Evolutionary conservation across 225 moss, liverwort and hornwort genomes (phyloP).

Genomic region (Marchantia polymorpha): DNA sequence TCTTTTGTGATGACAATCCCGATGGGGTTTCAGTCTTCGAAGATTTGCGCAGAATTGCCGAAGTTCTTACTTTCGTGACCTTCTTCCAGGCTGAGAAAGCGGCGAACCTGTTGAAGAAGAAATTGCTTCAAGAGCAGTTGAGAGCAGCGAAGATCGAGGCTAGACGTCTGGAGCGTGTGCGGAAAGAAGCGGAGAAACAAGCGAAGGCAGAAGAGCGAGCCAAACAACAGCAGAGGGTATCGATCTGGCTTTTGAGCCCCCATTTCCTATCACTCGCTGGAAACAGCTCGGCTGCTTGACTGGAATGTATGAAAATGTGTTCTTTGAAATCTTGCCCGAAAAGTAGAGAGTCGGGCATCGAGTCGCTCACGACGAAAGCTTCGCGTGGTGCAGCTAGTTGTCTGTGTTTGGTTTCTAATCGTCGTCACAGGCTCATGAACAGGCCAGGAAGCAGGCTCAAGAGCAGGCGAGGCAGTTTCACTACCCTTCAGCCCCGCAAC

Average conservation of each 20-base stretch:
- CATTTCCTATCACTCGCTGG: neutral
- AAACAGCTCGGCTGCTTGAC: neutral
- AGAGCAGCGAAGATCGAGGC: conserved; percentile 33
- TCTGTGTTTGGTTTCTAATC: neutral
- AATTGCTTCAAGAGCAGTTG: conserved; percentile 32
- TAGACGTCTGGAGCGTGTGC: conserved; percentile 26
- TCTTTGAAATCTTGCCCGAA: neutral
- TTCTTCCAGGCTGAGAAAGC: conserved; percentile 34
- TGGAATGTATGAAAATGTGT: neutral
- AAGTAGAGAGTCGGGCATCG: neutral
- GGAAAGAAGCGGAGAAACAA: conserved; percentile 37
- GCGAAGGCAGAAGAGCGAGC: conserved; percentile 38
- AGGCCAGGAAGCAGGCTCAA: conserved; percentile 19
- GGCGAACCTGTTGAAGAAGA: conserved; percentile 30
- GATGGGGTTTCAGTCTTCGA: too few species aligned
- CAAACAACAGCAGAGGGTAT: conserved; percentile 39
- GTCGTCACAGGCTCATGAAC: neutral
- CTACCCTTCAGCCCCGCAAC: neutral
- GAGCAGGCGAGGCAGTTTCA: conserved; percentile 26
- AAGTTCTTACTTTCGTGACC: neutral
- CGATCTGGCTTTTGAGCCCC: neutral
- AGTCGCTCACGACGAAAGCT: neutral
- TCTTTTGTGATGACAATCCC: too few species aligned
- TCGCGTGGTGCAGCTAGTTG: neutral
- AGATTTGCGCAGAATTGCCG: too few species aligned